phyloP scores from a whole-genome alignment of 495 filamentous ascomycete genomes.

The Neurospora sp. region DNA sequence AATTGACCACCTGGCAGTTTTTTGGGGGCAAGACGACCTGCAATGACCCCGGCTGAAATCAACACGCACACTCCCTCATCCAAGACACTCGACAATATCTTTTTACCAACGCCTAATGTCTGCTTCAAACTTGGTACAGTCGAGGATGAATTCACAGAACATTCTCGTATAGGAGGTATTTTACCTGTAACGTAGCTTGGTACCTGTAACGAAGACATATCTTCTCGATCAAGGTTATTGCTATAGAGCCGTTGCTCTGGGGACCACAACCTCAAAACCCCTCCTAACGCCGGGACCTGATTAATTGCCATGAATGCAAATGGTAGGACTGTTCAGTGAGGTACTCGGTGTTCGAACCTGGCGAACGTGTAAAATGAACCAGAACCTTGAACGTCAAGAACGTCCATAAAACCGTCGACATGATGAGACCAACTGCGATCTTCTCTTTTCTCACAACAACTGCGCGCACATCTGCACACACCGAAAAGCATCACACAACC shows the following conservation, averaged over 20 bases:
- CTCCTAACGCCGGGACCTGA: background rate
- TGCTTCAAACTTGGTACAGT: background rate
- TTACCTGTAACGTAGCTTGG: background rate
- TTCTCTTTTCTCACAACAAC: background rate
- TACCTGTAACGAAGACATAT: background rate
- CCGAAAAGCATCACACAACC: background rate
- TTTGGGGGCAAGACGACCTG: background rate
- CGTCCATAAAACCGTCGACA: background rate
- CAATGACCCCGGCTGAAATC: background rate
- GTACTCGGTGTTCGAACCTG: background rate
- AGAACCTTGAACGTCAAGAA: background rate
- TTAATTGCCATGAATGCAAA: background rate
- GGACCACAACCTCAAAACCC: background rate
- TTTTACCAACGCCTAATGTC: background rate
- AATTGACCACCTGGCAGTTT: background rate
- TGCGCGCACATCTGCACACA: background rate
- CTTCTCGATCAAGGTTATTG: background rate
- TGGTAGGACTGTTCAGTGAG: background rate
- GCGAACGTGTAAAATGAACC: background rate
- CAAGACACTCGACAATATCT: background rate
- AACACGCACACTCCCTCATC: background rate
- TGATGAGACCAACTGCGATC: background rate
- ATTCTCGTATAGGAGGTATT: background rate
- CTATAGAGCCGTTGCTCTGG: background rate
- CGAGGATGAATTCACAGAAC: rapidly evolving